These are phyloP conservation scores for Penicillium concentricum DNA, from an alignment of 2,329 filamentous ascomycete species.

Conservation along the genomic window DNA sequence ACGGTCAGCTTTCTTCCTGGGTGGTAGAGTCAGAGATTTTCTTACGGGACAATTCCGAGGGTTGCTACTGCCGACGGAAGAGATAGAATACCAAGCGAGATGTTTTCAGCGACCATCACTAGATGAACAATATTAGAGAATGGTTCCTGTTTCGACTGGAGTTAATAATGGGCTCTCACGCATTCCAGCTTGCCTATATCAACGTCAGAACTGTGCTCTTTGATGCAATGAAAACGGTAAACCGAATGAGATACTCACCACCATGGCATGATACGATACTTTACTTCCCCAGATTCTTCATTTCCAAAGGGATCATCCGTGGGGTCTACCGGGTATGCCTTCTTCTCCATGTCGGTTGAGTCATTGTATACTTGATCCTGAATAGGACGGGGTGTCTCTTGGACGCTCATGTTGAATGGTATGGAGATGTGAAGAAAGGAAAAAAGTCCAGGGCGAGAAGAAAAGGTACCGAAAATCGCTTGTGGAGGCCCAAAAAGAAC, in stretches of 20 bases:
- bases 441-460: constrained; percentile 7
- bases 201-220: constrained; percentile 1
- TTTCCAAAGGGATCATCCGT: constrained; percentile 37
- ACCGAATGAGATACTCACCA: constrained; percentile 18
- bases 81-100: constrained; percentile 56
- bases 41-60: constrained; percentile 53
- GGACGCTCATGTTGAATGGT: constrained; percentile 13
- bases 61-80: constrained; percentile 54
- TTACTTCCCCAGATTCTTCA: constrained; percentile 41
- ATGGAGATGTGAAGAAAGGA: not conserved
- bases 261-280: constrained; percentile 53
- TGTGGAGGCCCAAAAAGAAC: constrained; percentile 17
- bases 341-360: constrained; percentile 18
- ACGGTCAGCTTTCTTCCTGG: constrained; percentile 2
- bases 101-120: constrained; percentile 59
- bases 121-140: not conserved
- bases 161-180: constrained; percentile 26
- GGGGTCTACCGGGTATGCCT: constrained; percentile 10
- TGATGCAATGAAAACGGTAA: not conserved
- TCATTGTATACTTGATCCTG: constrained; percentile 18
- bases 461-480: constrained; percentile 9
- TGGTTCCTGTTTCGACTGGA: not conserved
- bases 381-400: constrained; percentile 9
- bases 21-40: not conserved
- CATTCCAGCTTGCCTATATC: constrained; percentile 40